A percentile compares a stretch with the other conserved stretches of the same genome.
Conservation (phyloP, 2,329 filamentous ascomycete species). For the Pseudocercospora fuligena region DNA sequence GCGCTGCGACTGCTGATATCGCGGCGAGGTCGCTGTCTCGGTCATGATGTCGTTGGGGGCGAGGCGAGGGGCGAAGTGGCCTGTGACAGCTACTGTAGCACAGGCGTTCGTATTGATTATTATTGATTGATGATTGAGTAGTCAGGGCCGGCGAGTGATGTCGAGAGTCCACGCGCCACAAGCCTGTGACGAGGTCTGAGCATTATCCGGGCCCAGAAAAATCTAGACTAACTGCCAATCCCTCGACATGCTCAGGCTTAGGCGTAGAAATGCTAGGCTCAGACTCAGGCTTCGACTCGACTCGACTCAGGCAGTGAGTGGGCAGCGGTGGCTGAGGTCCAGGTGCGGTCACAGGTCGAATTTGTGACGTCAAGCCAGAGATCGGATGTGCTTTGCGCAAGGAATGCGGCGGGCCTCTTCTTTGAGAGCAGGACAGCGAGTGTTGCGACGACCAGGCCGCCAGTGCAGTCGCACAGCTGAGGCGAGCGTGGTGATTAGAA, state of each 20-base stretch:
- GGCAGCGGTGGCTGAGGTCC: constrained; percentile 1
- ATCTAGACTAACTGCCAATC: background rate
- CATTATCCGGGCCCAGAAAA: background rate
- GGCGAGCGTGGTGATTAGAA: background rate
- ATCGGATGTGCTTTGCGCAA: background rate
- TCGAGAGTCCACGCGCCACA: constrained; percentile 6
- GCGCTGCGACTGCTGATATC: constrained; percentile 23
- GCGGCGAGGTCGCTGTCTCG: constrained; percentile 34
- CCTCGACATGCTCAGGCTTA: background rate
- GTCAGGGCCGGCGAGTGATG: background rate
- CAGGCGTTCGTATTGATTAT: constrained; percentile 3
- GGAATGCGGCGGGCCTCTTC: background rate
- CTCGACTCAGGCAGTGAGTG: background rate
- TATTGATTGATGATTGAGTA: constrained; percentile 1
- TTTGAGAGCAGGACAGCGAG: background rate
- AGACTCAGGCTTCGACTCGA: background rate
- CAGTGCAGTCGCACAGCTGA: background rate
- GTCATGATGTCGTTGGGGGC: constrained; percentile 26
- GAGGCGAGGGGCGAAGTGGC: constrained; percentile 3
- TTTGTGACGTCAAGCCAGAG: background rate
- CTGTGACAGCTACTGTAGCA: background rate
- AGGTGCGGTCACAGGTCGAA: constrained; percentile 1
- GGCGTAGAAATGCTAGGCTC: background rate
- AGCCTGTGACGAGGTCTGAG: background rate
- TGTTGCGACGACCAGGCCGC: background rate